A percentile compares a stretch with the other conserved stretches of the same genome.
Conservation (phyloP, 1,139 yeast genomes). For the Saccharomycopsis phalli region DNA sequence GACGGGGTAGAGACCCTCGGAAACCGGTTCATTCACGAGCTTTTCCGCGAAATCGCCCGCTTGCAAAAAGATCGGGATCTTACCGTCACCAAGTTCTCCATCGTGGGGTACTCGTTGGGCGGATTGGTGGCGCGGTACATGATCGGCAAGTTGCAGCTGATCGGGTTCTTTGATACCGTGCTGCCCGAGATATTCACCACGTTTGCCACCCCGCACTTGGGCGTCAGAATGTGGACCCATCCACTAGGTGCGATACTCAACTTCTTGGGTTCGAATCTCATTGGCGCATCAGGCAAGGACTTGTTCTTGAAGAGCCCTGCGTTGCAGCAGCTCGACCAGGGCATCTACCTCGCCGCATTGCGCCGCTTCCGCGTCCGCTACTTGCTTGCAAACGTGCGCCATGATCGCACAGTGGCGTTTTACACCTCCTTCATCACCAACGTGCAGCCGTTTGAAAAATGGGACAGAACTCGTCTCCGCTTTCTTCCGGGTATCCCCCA, state of each 20-base stretch:
- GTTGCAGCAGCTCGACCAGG: conserved; percentile 43
- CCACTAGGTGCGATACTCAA: conserved; percentile 35
- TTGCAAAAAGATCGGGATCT: conserved; percentile 34
- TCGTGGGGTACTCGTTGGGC: conserved; percentile 77
- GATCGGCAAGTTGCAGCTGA: conserved; percentile 51
- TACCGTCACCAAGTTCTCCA: conserved; percentile 46
- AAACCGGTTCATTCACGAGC: conserved; percentile 55
- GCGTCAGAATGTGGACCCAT: conserved; percentile 42
- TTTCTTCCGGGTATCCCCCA: conserved; percentile 27
- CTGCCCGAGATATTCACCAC: conserved; percentile 64
- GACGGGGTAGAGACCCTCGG: conserved; percentile 78
- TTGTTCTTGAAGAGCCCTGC: conserved; percentile 48
- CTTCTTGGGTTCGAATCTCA: conserved; percentile 47
- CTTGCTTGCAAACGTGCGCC: conserved; percentile 62
- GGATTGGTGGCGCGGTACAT: conserved; percentile 75
- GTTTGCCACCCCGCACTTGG: conserved; percentile 89
- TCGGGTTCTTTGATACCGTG: conserved; percentile 48
- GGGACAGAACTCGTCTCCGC: conserved; percentile 26
- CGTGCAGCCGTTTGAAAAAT: conserved; percentile 38
- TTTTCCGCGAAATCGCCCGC: conserved; percentile 46
- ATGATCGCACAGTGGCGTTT: conserved; percentile 61
- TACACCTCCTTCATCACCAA: conserved; percentile 42
- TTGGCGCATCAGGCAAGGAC: conserved; percentile 72
- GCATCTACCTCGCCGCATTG: conserved; percentile 47
- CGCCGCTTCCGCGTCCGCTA: conserved; percentile 46